A percentile compares a stretch with the other conserved stretches of the same genome.
These are phyloP conservation scores for Odontarrhena argentea DNA, from an alignment of 345 rosid species.

Conservation along the genomic window DNA sequence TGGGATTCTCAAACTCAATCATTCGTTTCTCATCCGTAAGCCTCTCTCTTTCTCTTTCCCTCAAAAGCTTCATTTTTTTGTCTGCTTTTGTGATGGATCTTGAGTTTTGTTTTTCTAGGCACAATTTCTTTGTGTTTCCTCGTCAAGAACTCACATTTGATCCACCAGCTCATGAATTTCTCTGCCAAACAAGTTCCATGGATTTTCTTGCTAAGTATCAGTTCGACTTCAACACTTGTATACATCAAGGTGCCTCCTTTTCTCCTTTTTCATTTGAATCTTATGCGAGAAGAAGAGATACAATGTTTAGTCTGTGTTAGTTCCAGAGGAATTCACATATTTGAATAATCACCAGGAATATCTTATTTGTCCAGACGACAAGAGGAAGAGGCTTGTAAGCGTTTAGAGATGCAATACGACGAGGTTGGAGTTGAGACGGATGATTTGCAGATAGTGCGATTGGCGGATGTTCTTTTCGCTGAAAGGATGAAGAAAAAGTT, in stretches of 20 bases:
- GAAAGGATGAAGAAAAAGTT: conserved; percentile 78
- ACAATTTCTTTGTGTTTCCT: conserved; percentile 85
- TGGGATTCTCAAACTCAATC: conserved; percentile 74
- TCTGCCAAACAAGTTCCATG: conserved; percentile 83
- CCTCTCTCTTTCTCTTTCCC: conserved; percentile 11
- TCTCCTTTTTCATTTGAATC: not conserved
- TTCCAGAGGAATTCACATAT: conserved; percentile 43
- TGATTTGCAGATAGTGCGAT: conserved; percentile 50
- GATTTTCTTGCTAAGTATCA: conserved; percentile 88
- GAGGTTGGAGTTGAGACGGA: conserved; percentile 42
- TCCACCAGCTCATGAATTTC: conserved; percentile 66
- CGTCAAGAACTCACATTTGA: conserved; percentile 60
- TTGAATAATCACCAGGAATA: conserved; percentile 69
- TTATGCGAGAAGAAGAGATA: not conserved
- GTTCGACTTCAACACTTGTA: conserved; percentile 87
- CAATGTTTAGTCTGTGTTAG: not conserved
- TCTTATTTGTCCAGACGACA: conserved; percentile 90
- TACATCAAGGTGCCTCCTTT: conserved; percentile 61
- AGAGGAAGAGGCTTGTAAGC: conserved; percentile 60
- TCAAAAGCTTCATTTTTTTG: not conserved
- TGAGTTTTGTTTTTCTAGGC: conserved; percentile 46
- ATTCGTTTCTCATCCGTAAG: conserved; percentile 81
- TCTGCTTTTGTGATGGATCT: conserved; percentile 6
- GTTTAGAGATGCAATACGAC: conserved; percentile 36
- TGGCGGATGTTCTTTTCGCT: conserved; percentile 67